Evolutionary conservation across 768 basidiomycete species (phyloP).

Genomic region (Russula virescens): DNA sequence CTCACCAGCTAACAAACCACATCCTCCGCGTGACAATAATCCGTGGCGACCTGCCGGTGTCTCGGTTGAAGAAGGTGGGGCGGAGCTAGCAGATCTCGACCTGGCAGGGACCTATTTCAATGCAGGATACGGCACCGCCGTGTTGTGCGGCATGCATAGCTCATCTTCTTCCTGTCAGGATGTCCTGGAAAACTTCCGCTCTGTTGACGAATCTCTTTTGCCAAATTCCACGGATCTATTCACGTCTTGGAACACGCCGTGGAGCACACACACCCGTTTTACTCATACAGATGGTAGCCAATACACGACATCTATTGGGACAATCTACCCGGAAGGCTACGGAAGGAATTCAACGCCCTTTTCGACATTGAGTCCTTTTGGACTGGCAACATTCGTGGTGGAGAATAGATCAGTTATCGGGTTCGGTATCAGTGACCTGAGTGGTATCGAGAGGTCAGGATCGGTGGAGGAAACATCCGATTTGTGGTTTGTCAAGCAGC

Average conservation of each 20-base stretch:
- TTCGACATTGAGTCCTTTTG: not conserved
- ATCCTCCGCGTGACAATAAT: too few relatives aligned
- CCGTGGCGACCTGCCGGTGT: not conserved
- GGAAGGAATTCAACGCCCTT: conserved; percentile 12
- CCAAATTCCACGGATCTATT: conserved; percentile 7
- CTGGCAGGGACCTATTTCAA: conserved; percentile 6
- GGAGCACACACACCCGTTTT: not conserved
- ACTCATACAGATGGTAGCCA: not conserved
- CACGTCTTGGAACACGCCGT: not conserved
- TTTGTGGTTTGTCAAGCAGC: conserved; percentile 13
- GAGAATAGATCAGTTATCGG: not conserved
- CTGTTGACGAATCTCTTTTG: not conserved
- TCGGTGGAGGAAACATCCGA: conserved; percentile 1
- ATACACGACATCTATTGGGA: not conserved
- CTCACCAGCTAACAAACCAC: too few relatives aligned
- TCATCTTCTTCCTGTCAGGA: conserved; percentile 3
- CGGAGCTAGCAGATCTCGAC: not conserved
- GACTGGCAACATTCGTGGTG: not conserved
- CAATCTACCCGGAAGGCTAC: conserved; percentile 14
- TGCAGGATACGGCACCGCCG: not conserved
- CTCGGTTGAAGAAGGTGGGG: not conserved
- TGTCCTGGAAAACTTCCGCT: conserved; percentile 5
- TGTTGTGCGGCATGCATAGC: conserved; percentile 6
- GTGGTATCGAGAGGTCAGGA: not conserved
- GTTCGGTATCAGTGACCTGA: not conserved